These are phyloP conservation scores for Stephanodiscus minutulus DNA, from an alignment of 108 stramenopile genomes.

Conservation along the genomic window DNA sequence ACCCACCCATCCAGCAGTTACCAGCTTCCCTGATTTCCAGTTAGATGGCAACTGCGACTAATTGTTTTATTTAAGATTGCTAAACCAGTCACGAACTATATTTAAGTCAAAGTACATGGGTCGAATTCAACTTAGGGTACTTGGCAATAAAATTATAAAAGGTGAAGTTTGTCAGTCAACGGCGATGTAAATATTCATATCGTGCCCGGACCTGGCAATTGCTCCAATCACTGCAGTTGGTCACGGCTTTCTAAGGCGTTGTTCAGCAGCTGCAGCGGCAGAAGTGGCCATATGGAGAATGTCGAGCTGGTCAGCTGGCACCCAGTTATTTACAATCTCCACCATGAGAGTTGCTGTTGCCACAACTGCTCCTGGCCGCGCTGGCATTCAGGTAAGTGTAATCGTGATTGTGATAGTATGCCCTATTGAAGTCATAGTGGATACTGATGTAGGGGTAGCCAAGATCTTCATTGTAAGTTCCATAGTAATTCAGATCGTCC, in stretches of 20 bases:
- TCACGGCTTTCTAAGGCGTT: too few species aligned
- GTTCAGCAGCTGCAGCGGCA: not conserved
- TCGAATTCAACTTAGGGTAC: too few species aligned
- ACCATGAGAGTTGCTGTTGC: not conserved
- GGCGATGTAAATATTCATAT: too few species aligned
- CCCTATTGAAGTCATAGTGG: conserved; percentile 10
- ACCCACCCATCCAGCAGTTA: too few species aligned
- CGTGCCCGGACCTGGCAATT: too few species aligned
- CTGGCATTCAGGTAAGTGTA: conserved; percentile 5
- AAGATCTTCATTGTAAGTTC: not conserved
- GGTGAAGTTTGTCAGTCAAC: too few species aligned
- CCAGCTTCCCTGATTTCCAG: too few species aligned
- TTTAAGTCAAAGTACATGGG: too few species aligned
- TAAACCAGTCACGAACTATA: too few species aligned
- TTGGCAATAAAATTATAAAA: too few species aligned
- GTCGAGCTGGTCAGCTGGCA: not conserved
- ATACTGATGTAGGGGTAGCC: conserved; percentile 8
- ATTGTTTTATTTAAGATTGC: too few species aligned
- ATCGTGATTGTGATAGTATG: conserved; percentile 6
- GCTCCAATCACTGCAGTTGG: not conserved
- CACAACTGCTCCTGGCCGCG: not conserved
- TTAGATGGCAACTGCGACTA: too few species aligned
- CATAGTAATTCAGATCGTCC: conserved; percentile 15
- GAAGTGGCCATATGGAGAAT: not conserved
- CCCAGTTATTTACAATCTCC: not conserved